These are phyloP conservation scores for Acacia crassicarpa DNA, from an alignment of 306 rosid species.

Conservation along the genomic window DNA sequence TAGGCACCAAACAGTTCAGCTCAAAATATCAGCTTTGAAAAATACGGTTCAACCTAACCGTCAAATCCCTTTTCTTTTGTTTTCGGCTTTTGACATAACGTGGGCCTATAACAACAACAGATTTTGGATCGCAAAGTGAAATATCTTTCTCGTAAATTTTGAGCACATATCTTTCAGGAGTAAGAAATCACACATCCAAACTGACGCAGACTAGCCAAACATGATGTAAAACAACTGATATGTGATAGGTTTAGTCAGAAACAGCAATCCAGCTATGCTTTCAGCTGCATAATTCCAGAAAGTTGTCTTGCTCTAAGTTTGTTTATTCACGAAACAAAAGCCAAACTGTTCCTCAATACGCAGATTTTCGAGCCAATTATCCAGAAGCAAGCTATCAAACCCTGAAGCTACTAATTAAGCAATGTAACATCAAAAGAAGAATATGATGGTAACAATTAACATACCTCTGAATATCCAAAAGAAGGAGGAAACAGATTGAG, in stretches of 20 bases:
- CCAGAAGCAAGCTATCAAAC: background rate
- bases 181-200: background rate
- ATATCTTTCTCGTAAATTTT: background rate
- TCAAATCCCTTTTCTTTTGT: background rate
- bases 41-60: background rate
- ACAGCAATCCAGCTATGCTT: background rate
- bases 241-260: background rate
- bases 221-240: background rate
- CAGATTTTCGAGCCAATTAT: background rate
- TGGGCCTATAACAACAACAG: background rate
- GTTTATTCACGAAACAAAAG: background rate
- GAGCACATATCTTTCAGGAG: background rate
- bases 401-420: background rate
- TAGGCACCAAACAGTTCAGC: background rate
- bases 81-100: background rate
- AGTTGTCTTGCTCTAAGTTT: background rate
- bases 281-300: background rate
- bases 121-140: background rate
- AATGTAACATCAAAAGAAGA: background rate
- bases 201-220: background rate
- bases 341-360: background rate
- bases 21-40: background rate
- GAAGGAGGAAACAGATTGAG: slow-evolving; percentile 33
- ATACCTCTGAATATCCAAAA: slow-evolving; percentile 33
- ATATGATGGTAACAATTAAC: background rate